Conservation (phyloP, 768 basidiomycete species). For the Hericium coralloides region DNA sequence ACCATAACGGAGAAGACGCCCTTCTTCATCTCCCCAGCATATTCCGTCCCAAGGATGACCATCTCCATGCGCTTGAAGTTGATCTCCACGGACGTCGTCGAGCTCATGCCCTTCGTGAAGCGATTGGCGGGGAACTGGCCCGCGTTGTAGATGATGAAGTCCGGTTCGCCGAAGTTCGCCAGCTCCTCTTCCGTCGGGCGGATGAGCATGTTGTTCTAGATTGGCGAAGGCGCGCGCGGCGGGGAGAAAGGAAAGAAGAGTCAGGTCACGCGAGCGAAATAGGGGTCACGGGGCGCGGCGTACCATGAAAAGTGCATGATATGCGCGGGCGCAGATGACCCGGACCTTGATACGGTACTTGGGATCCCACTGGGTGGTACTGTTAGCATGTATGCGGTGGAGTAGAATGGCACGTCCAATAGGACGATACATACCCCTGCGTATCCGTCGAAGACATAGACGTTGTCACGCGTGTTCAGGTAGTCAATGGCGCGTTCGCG, state of each 20-base stretch:
- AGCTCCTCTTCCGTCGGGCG: constrained; percentile 95
- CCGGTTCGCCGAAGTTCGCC: constrained; percentile 90
- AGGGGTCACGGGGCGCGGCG: constrained; percentile 23
- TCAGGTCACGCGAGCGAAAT: constrained; percentile 1
- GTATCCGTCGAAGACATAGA: constrained; percentile 95
- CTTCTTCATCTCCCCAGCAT: constrained; percentile 99
- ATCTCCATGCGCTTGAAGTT: constrained; percentile 99
- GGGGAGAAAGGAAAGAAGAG: neutral
- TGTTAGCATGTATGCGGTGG: neutral
- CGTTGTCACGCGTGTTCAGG: constrained; percentile 95
- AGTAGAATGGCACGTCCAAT: neutral
- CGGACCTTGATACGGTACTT: constrained; percentile 99
- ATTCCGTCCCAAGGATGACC: constrained; percentile 98
- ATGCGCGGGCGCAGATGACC: constrained; percentile 95
- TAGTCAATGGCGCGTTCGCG: constrained; percentile 99
- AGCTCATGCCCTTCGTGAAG: constrained; percentile 99
- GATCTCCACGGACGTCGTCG: constrained; percentile 97
- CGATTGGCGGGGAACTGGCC: constrained; percentile 99
- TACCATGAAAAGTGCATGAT: constrained; percentile 98
- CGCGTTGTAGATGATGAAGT: constrained; percentile 99
- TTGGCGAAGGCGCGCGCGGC: neutral
- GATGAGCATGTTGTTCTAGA: constrained; percentile 97
- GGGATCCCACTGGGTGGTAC: constrained; percentile 76
- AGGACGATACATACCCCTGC: constrained; percentile 54
- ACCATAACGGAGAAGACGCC: constrained; percentile 99